These are phyloP conservation scores for Thoreauomyces humboldtii DNA, from an alignment of 192 early-diverging fungal species.

Conservation along the genomic window DNA sequence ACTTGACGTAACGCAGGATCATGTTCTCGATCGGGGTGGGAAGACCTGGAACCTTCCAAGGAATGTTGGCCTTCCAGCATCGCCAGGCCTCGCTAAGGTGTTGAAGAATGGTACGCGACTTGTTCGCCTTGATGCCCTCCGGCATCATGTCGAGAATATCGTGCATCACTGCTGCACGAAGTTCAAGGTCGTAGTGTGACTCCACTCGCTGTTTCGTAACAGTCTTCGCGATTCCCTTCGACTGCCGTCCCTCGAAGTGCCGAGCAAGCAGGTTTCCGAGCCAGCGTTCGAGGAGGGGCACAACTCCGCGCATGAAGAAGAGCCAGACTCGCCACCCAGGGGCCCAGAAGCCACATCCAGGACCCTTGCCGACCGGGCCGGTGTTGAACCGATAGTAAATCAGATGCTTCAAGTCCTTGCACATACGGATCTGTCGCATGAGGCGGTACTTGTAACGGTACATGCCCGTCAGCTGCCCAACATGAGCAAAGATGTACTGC, in stretches of 20 bases:
- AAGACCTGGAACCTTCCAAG: conserved; percentile 98
- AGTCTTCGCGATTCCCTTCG: conserved; percentile 96
- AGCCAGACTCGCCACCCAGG: conserved; percentile 99
- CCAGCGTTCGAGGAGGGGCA: conserved; percentile 96
- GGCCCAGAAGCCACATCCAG: conserved; percentile 98
- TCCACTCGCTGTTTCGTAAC: conserved; percentile 99
- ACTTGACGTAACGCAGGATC: conserved; percentile 98
- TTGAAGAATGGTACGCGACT: conserved; percentile 92
- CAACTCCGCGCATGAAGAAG: conserved; percentile 98
- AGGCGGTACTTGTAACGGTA: conserved; percentile 98
- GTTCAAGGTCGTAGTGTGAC: conserved; percentile 95
- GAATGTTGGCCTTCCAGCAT: conserved; percentile 96
- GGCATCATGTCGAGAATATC: conserved; percentile 99
- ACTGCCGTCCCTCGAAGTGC: conserved; percentile 97
- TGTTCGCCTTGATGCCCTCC: conserved; percentile 95
- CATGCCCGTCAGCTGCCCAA: conserved; percentile 98
- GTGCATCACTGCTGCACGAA: conserved; percentile 97
- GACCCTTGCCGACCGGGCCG: conserved; percentile 95
- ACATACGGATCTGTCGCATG: conserved; percentile 94
- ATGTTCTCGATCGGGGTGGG: conserved; percentile 98
- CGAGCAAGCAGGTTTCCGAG: conserved; percentile 96
- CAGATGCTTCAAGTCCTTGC: conserved; percentile 92
- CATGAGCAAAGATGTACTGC: conserved; percentile 98
- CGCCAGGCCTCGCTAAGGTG: conserved; percentile 78
- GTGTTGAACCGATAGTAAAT: conserved; percentile 84